Base-by-base conservation (phyloP, 2,329 filamentous ascomycete species). In the Alternaria novae-zelandiae region DNA sequence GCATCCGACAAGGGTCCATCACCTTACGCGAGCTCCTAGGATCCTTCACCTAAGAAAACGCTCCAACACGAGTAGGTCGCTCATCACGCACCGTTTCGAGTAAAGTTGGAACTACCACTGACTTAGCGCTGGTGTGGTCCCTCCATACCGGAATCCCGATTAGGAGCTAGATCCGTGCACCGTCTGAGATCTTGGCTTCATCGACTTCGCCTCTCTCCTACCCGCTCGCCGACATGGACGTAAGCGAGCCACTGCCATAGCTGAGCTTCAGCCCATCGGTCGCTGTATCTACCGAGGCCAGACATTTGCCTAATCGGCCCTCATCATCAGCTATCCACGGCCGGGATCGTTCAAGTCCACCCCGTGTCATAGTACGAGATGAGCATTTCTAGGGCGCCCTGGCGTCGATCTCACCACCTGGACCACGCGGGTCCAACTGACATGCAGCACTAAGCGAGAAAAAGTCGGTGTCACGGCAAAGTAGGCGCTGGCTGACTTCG, bases 211-310 rank as follows among this genome's bases (percentile, higher is more conserved):
- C 65, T 53, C 30, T 30, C 54, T 57, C 43, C 28, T 54, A 47
- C 53, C 63, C 63, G 66, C 54, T 58, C 69, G 56, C 62, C 68
- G 65, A 60, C 46, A 67, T 57, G 61, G 45, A 62, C 62, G 64
- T 63, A 54, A 32, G 44, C 53, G 45, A 44, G 32, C 47, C 49
- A 59, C 61, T 44, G 59, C 30, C 47, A 25, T 44, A 46, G 28
- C 32, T 59, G 23, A 41, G 54, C 36, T 30, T 64, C 60, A 67
- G 64, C 67, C 64, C 51, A 54, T 67, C 67, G 66, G 56, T 36
- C 32, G 5, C 57, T 25, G 46, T 13, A 12, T 44, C 13, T 54
- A 26, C 23, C 25, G 45, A 55, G 28, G 23, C 25, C 47, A 46
- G 15, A 61, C 13, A 21, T 36, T 58, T 51, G 49, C 43, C 47